These are phyloP conservation scores for Lentinula guzmanii DNA, from an alignment of 768 basidiomycete species.

Conservation along the genomic window DNA sequence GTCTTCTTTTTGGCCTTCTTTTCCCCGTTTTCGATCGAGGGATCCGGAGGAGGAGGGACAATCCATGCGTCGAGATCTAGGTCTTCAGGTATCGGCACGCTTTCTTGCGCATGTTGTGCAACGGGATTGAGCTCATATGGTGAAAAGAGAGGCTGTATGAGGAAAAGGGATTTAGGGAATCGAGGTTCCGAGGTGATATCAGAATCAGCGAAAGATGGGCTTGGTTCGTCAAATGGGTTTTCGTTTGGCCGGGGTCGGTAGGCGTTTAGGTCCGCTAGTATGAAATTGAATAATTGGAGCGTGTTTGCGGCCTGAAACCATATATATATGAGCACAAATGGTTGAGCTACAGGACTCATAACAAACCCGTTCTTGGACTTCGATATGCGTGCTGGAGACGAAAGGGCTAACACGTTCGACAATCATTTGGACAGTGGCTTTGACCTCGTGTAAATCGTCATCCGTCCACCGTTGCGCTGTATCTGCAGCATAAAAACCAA, in stretches of 20 bases:
- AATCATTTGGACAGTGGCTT: conserved; percentile 56
- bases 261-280: conserved; percentile 63
- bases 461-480: conserved; percentile 74
- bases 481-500: conserved; percentile 78
- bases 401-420: conserved; percentile 55
- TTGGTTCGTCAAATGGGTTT: conserved; percentile 29
- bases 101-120: conserved; percentile 71
- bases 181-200: conserved; percentile 28
- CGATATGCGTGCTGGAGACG: conserved; percentile 60
- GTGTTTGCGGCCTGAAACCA: conserved; percentile 70
- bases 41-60: conserved; percentile 51
- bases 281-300: conserved; percentile 67
- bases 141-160: conserved; percentile 76
- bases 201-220: conserved; percentile 32
- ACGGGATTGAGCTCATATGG: conserved; percentile 84
- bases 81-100: conserved; percentile 76
- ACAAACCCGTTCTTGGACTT: conserved; percentile 88
- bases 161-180: conserved; percentile 87
- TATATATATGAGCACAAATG: conserved; percentile 6
- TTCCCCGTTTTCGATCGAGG: conserved; percentile 30
- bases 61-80: conserved; percentile 86
- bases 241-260: conserved; percentile 38
- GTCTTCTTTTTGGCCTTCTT: conserved; percentile 38
- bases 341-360: not conserved
- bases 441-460: conserved; percentile 61